Evolutionary conservation across 768 basidiomycete genomes (phyloP), one percentile per base, ranked within the genome.

Genomic region (Podaxis sp.): DNA sequence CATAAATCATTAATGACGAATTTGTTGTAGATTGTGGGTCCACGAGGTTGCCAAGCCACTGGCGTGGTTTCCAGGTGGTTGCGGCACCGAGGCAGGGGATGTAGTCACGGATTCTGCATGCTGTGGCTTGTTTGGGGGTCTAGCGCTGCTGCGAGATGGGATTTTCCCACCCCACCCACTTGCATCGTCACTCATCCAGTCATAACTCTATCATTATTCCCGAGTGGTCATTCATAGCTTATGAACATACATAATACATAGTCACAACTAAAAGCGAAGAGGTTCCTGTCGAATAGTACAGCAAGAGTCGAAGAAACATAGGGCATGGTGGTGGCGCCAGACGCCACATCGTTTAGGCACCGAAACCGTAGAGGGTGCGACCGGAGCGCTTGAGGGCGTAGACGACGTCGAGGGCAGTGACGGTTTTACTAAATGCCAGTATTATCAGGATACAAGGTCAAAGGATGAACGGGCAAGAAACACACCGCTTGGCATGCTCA

Each of bases 401-500:
- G 26, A 89, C 87, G 63, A 89, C 92, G 70, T 95, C 92, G 69
- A 94, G 88, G 26, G 92, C 91, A 41, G 92, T 95, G 64, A 94
- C 91, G 38, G 90, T 91, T 84, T 89, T 89, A 67, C 89, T 87
- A 65, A 49, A 12, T 20, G 58, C 38, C 20, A 26, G 28, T 15
- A 48, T 37, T 44, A 51, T 17, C 10, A 52, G 48, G 10, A 53
- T 46, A 49, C 7, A 38, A 56, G 51, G 51, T 6, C 13, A 15
- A 56, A 50, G 1, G 38, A 56, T 7, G 26, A 51, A 10, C 30
- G 28, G 51, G 28, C 56, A 26, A 53, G 51, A 41, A 38, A 72
- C 80, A 52, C 64, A 82, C 80, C 90, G 86, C 78, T 95, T 95
- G 60, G 93, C 92, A 81, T 95, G 93, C 78, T 95, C 93, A 66